These are phyloP conservation scores for Blastomyces percursus DNA, from an alignment of 2,329 filamentous ascomycete genomes.

Conservation along the genomic window DNA sequence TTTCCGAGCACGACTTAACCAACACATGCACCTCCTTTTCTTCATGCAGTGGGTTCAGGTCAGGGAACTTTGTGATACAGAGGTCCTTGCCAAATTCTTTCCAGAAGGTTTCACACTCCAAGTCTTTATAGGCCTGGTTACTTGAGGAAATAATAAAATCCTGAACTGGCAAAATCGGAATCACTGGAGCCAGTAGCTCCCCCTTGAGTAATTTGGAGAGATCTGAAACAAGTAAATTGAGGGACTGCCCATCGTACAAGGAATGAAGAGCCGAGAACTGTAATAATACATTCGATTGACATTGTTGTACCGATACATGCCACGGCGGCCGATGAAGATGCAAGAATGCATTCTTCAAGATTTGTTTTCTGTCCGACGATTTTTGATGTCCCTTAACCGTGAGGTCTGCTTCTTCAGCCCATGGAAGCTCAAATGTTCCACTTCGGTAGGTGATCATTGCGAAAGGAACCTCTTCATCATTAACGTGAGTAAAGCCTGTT, in stretches of 20 bases:
- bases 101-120: constrained; percentile 50
- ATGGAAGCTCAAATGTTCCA: constrained; percentile 29
- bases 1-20: constrained; percentile 29
- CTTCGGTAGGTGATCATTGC: constrained; percentile 58
- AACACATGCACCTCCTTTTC: constrained; percentile 26
- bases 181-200: constrained; percentile 14
- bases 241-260: constrained; percentile 71
- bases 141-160: constrained; percentile 35
- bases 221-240: constrained; percentile 54
- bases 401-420: constrained; percentile 16
- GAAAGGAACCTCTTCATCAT: constrained; percentile 52
- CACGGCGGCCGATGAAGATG: constrained; percentile 51
- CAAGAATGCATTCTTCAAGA: constrained; percentile 25
- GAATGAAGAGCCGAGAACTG: constrained; percentile 61
- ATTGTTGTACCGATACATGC: constrained; percentile 44
- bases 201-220: constrained; percentile 38
- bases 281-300: constrained; percentile 22
- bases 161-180: constrained; percentile 35
- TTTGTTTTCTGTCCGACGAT: background rate
- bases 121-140: constrained; percentile 16
- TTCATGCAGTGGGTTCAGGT: constrained; percentile 51
- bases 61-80: constrained; percentile 61
- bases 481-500: constrained; percentile 57
- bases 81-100: constrained; percentile 41
- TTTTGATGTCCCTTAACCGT: constrained; percentile 1